These are phyloP conservation scores for Melanogaster broomeanus DNA, from an alignment of 768 basidiomycete species.

Conservation along the genomic window DNA sequence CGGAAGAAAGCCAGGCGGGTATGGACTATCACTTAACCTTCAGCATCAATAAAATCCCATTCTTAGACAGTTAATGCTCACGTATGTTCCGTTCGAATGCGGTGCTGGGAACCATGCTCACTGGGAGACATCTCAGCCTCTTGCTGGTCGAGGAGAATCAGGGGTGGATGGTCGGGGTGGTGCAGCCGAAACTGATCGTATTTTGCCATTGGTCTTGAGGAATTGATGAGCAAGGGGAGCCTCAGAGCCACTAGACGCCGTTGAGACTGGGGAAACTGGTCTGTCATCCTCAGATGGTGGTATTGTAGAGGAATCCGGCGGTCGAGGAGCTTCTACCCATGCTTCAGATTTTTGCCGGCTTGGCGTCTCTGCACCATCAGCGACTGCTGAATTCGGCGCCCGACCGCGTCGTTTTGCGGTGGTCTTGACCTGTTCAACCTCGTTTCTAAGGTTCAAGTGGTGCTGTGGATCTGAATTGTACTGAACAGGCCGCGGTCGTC, in stretches of 20 bases:
- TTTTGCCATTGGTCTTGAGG: conserved; percentile 55
- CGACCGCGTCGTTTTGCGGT: conserved; percentile 52
- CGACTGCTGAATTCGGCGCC: conserved; percentile 21
- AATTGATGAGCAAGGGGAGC: conserved; percentile 69
- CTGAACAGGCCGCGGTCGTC: conserved; percentile 75
- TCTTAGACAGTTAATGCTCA: conserved; percentile 22
- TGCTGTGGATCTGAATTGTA: conserved; percentile 77
- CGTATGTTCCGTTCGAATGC: conserved; percentile 22
- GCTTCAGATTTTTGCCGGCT: conserved; percentile 39
- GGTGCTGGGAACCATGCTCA: conserved; percentile 8
- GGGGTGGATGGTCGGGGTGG: conserved; percentile 26
- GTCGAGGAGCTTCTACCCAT: conserved; percentile 36
- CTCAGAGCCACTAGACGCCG: conserved; percentile 73
- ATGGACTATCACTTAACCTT: conserved; percentile 39
- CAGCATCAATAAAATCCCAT: conserved; percentile 34
- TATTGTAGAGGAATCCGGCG: conserved; percentile 32
- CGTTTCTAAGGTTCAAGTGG: conserved; percentile 59
- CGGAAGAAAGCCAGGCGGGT: conserved; percentile 70
- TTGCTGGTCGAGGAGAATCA: conserved; percentile 20
- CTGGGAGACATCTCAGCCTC: conserved; percentile 17
- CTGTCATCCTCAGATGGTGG: conserved; percentile 47
- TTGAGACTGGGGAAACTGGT: conserved; percentile 71
- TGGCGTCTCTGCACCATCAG: conserved; percentile 56
- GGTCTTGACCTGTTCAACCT: conserved; percentile 56
- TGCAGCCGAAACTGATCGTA: conserved; percentile 16